Base-by-base conservation (phyloP, 176 grass and related monocot genomes). In the Luzula sylvatica region DNA sequence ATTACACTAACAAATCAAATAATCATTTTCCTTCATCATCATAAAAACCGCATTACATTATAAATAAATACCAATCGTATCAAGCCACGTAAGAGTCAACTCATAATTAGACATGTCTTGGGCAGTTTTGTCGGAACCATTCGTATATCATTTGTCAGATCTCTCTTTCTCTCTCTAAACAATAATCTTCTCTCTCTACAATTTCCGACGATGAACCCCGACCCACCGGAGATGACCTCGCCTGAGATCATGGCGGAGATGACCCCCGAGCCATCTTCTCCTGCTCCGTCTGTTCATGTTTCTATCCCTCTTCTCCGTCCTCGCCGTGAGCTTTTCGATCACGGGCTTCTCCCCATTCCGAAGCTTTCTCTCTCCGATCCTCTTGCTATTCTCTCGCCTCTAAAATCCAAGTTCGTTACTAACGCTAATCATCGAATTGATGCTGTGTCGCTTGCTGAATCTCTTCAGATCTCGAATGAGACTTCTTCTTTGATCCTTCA, bases 361-460 rank as follows among this genome's bases (percentile, higher is more conserved):
- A 90, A 86, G 75, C 84, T 98, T 71, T 72, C 88, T 41, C 67
- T 90, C 53, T 77, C 74, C 59, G 92, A 98, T n/a, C 66, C 75
- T 55, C 68, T 83, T 39, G 65, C 78, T 41, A 67, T 76, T 23
- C 81, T 98, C 7, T 32, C 56, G 9, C 78, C 87, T 50, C 25
- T 98, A 46, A 77, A 75, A 75, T 66, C 73, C 5, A 89, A 80
- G 75, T 81, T 98, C 41, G 22, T 38, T 16, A 50, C 52, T 14
- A 29, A n/a, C 42, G 9, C 65, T 7, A 20, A 64, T 5, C 47
- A 73, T 6, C 81, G 86, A 41, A 75, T 90, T 44, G 72, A 61
- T 58, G 81, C 69, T 11, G 23, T 60, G 14, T 38, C 72, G 19
- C 46, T 98, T 23, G 72, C 86, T 7, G 86, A 98, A 48, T 62